These are phyloP conservation scores for Lecanicillium sp. DNA, from an alignment of 2,329 filamentous ascomycete genomes.

Conservation along the genomic window DNA sequence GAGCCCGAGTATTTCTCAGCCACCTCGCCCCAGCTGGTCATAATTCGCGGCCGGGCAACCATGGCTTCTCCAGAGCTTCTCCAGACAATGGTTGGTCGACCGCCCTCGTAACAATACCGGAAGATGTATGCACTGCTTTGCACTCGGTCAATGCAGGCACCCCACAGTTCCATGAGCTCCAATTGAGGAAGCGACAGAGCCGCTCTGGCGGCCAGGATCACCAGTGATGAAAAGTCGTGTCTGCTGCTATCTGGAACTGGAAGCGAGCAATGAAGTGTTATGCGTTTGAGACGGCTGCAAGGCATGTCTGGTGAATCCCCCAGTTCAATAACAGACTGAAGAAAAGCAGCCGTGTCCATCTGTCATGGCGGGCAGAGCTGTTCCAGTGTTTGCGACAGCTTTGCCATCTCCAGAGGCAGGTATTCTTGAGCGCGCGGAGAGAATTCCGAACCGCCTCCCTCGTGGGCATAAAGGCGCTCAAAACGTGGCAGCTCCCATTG, in stretches of 20 bases:
- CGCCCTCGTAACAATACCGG: slow-evolving; percentile 8
- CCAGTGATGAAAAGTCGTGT: slow-evolving; percentile 10
- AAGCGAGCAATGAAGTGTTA: background rate
- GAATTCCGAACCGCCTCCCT: background rate
- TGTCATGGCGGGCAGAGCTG: slow-evolving; percentile 11
- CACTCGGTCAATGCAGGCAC: slow-evolving; percentile 6
- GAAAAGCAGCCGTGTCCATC: slow-evolving; percentile 11
- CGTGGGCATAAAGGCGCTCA: slow-evolving; percentile 4
- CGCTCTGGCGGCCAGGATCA: slow-evolving; percentile 11
- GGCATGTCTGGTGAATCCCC: background rate
- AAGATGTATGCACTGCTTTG: slow-evolving; percentile 11
- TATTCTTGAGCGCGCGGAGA: slow-evolving; percentile 7
- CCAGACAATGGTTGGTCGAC: slow-evolving; percentile 10
- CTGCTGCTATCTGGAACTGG: slow-evolving; percentile 9
- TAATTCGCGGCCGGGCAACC: slow-evolving; percentile 7
- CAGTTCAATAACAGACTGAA: slow-evolving; percentile 9
- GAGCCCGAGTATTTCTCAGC: slow-evolving; percentile 10
- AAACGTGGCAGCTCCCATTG: slow-evolving; percentile 9
- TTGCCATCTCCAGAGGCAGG: slow-evolving; percentile 11
- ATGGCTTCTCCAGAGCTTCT: slow-evolving; percentile 8
- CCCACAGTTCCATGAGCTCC: slow-evolving; percentile 11
- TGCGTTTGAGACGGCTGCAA: slow-evolving; percentile 1
- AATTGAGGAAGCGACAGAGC: slow-evolving; percentile 11
- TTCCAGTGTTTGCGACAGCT: slow-evolving; percentile 10
- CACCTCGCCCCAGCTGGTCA: slow-evolving; percentile 11